Conservation (phyloP, 2,329 filamentous ascomycete genomes). For the Sporothrix pseudoabietina region DNA sequence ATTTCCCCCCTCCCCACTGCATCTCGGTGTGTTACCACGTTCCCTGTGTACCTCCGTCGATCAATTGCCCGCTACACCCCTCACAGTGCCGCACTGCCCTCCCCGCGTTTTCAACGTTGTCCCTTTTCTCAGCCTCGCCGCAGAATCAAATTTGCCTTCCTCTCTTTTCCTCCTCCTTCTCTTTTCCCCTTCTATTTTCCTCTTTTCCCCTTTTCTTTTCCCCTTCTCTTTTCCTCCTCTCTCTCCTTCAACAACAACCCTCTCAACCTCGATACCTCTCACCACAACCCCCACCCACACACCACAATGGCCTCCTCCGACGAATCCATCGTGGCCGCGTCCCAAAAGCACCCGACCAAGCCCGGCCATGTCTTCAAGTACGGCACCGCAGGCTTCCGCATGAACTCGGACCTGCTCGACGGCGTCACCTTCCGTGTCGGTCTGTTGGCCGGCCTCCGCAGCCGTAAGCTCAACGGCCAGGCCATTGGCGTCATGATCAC, state of each 20-base stretch:
- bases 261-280: background rate
- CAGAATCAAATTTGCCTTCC: background rate
- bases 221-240: background rate
- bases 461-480: constrained; percentile 84
- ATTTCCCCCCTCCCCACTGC: background rate
- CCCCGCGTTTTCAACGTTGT: constrained; percentile 9
- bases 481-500: constrained; percentile 97
- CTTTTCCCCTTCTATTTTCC: background rate
- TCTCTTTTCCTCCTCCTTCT: background rate
- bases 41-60: background rate
- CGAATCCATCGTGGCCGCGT: constrained; percentile 59
- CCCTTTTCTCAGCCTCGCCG: constrained; percentile 25
- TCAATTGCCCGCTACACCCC: constrained; percentile 1
- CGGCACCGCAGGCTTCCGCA: constrained; percentile 68
- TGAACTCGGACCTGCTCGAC: constrained; percentile 78
- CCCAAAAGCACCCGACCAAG: constrained; percentile 63
- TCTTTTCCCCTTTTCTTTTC: background rate
- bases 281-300: background rate
- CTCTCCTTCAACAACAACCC: background rate
- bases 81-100: constrained; percentile 23
- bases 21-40: constrained; percentile 16
- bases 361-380: constrained; percentile 60
- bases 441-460: constrained; percentile 83
- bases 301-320: constrained; percentile 30
- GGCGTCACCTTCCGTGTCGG: constrained; percentile 93